Conservation (phyloP, 192 early-diverging fungal genomes). For the Pecoramyces ruminantium region DNA sequence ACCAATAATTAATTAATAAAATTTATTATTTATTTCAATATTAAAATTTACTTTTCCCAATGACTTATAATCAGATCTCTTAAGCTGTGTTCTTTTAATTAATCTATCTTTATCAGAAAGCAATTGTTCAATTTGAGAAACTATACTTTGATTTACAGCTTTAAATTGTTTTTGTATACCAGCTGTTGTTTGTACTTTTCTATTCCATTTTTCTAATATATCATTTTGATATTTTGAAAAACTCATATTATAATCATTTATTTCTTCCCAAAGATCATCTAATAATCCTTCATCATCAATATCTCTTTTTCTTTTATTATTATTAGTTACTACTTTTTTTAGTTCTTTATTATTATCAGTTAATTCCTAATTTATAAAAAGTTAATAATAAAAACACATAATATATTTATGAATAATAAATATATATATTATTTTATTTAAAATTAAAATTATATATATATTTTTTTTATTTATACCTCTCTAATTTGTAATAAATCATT, state of each 20-base stretch:
- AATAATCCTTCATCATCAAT: slow-evolving; percentile 25
- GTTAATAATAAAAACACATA: slow-evolving; percentile 1
- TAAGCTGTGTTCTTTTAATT: slow-evolving; percentile 72
- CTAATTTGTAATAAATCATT: slow-evolving; percentile 17
- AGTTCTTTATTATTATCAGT: slow-evolving; percentile 10
- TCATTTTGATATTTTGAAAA: slow-evolving; percentile 67
- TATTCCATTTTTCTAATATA: slow-evolving; percentile 87
- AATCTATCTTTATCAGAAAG: slow-evolving; percentile 56
- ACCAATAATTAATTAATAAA: too few relatives aligned
- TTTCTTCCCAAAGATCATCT: slow-evolving; percentile 35
- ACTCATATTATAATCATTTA: slow-evolving; percentile 30
- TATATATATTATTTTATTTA: too few relatives aligned
- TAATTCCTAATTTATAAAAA: too few relatives aligned
- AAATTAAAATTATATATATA: slow-evolving; percentile 5
- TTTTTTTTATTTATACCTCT: slow-evolving; percentile 5
- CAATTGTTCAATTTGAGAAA: slow-evolving; percentile 54
- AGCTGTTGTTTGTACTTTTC: slow-evolving; percentile 56
- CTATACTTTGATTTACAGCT: slow-evolving; percentile 63
- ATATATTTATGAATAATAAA: too few relatives aligned
- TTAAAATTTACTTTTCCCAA: slow-evolving; percentile 20
- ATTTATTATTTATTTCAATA: not conserved
- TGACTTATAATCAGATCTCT: slow-evolving; percentile 49
- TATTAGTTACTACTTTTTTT: slow-evolving; percentile 8
- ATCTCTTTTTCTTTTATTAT: slow-evolving; percentile 20
- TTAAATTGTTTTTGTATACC: slow-evolving; percentile 85